phyloP scores from a whole-genome alignment of 495 filamentous ascomycete genomes.

The Pseudomonodictys pantanalensis region DNA sequence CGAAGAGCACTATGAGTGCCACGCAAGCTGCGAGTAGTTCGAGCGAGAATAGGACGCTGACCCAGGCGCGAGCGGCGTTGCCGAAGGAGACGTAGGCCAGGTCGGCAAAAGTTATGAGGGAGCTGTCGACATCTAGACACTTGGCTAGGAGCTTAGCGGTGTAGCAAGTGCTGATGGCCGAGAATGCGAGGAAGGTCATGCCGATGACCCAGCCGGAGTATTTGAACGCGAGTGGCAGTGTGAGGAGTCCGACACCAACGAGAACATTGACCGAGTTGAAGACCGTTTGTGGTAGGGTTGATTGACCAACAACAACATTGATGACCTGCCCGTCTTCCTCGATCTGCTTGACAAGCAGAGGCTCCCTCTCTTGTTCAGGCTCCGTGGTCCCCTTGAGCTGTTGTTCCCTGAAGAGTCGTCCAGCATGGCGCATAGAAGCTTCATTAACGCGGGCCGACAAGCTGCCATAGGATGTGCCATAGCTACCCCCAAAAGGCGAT shows the following conservation, averaged over 20 bases:
- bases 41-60: conserved; percentile 80
- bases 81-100: conserved; percentile 91
- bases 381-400: conserved; percentile 49
- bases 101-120: conserved; percentile 84
- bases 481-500: conserved; percentile 65
- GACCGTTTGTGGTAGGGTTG: conserved; percentile 89
- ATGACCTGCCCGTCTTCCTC: conserved; percentile 81
- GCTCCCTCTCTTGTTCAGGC: conserved; percentile 67
- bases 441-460: conserved; percentile 65
- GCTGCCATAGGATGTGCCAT: conserved; percentile 76
- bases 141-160: conserved; percentile 83
- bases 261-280: conserved; percentile 97
- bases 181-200: conserved; percentile 67
- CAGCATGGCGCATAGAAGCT: conserved; percentile 67
- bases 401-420: conserved; percentile 69
- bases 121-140: conserved; percentile 83
- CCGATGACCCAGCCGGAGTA: conserved; percentile 91
- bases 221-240: conserved; percentile 82
- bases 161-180: conserved; percentile 74
- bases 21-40: conserved; percentile 88
- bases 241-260: conserved; percentile 86
- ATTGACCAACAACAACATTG: conserved; percentile 81
- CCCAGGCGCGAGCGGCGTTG: conserved; percentile 71
- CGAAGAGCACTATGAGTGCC: conserved; percentile 88
- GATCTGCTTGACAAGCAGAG: conserved; percentile 79